Evolutionary conservation across 164 flowering plant genomes (phyloP).

Genomic region (Sextonia rubra): DNA sequence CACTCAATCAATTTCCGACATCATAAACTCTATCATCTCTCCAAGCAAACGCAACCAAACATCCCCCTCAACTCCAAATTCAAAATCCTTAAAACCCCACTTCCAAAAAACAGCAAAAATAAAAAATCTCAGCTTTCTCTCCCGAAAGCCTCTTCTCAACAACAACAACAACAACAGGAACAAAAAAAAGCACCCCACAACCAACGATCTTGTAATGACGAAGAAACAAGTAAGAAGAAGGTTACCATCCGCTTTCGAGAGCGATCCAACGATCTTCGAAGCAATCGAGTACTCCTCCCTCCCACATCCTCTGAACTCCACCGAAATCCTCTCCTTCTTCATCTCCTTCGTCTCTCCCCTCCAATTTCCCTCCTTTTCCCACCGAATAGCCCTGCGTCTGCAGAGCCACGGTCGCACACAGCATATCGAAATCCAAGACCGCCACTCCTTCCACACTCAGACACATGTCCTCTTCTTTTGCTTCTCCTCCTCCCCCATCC

Average conservation of each 20-base stretch:
- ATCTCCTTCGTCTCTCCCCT: constrained; percentile 3
- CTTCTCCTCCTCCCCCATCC: constrained; percentile 18
- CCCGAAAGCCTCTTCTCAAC: neutral
- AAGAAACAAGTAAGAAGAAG: neutral
- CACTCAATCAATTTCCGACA: too few species aligned
- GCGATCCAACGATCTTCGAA: constrained; percentile 75
- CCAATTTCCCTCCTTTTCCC: constrained; percentile 39
- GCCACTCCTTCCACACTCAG: constrained; percentile 46
- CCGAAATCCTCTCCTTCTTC: constrained; percentile 38
- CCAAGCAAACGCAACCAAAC: neutral
- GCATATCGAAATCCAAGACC: constrained; percentile 81
- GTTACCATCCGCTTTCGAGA: constrained; percentile 60
- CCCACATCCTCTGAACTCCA: constrained; percentile 95
- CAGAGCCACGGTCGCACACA: constrained; percentile 86
- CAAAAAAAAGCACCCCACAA: neutral
- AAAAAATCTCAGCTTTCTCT: neutral
- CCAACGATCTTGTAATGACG: neutral
- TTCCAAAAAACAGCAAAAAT: neutral
- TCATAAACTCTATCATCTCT: too few species aligned
- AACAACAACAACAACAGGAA: too few species aligned
- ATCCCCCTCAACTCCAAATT: neutral
- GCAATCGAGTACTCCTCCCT: constrained; percentile 82
- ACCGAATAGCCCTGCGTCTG: constrained; percentile 53
- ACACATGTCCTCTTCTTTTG: constrained; percentile 33
- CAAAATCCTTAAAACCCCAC: neutral